A percentile compares a stretch with the other conserved stretches of the same genome.
Evolutionary conservation across 305 asterid genomes (phyloP).

Genomic region (Fraxinus velutina): DNA sequence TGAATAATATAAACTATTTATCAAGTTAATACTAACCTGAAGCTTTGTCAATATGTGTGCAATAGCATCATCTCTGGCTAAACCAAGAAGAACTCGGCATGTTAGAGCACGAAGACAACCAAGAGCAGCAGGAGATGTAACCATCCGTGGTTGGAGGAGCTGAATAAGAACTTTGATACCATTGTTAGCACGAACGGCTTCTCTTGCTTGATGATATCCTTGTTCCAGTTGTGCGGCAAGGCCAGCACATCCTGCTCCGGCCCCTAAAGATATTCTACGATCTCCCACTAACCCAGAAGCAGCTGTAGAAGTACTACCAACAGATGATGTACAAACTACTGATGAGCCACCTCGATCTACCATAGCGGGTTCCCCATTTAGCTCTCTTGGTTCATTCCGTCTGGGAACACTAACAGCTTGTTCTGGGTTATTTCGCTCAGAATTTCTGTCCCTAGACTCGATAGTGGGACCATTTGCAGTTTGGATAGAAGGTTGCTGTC

Average conservation of each 20-base stretch:
- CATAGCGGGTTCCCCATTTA: slow-evolving; percentile 60
- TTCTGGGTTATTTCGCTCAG: slow-evolving; percentile 49
- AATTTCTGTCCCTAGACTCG: neutral
- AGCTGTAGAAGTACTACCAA: slow-evolving; percentile 43
- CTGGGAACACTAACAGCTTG: slow-evolving; percentile 40
- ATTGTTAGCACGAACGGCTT: slow-evolving; percentile 93
- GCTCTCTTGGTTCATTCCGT: slow-evolving; percentile 63
- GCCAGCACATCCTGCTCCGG: slow-evolving; percentile 93
- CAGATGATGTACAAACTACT: slow-evolving; percentile 36
- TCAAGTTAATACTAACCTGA: slow-evolving; percentile 53
- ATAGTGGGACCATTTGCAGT: slow-evolving; percentile 45
- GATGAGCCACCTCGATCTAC: slow-evolving; percentile 59
- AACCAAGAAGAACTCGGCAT: slow-evolving; percentile 97
- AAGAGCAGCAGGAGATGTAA: slow-evolving; percentile 85
- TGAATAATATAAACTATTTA: neutral
- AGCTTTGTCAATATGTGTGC: slow-evolving; percentile 95
- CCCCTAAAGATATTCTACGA: slow-evolving; percentile 85
- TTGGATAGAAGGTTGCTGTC: slow-evolving; percentile 60
- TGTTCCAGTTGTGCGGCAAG: slow-evolving; percentile 98
- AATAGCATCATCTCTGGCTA: slow-evolving; percentile 95
- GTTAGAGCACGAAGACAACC: slow-evolving; percentile 99
- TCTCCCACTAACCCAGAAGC: slow-evolving; percentile 97
- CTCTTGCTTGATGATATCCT: slow-evolving; percentile 90
- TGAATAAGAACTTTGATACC: slow-evolving; percentile 96
- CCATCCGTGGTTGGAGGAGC: slow-evolving; percentile 94